These are phyloP conservation scores for Achaetomium macrosporum DNA, from an alignment of 2,329 filamentous ascomycete species.

Conservation along the genomic window DNA sequence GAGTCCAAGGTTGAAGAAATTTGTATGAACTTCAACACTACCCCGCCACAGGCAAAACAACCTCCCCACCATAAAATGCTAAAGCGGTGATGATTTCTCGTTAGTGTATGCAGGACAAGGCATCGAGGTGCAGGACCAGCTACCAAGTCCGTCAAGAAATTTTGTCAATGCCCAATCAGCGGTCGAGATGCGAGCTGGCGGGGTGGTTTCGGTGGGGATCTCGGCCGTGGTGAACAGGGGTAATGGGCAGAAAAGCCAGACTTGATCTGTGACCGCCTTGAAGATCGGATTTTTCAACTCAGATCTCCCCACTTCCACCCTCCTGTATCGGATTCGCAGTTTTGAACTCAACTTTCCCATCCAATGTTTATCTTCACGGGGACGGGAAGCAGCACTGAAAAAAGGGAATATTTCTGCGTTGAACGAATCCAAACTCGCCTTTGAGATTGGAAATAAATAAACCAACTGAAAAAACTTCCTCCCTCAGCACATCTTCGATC, in stretches of 20 bases:
- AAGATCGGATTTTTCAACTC: constrained; percentile 15
- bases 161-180: constrained; percentile 20
- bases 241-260: not conserved
- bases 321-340: not conserved
- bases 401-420: constrained; percentile 4
- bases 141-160: constrained; percentile 15
- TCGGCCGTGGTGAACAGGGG: constrained; percentile 1
- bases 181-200: constrained; percentile 1
- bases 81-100: constrained; percentile 10
- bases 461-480: constrained; percentile 16
- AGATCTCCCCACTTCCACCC: constrained; percentile 3
- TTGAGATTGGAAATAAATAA: constrained; percentile 10
- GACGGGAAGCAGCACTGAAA: not conserved
- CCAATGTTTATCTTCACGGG: not conserved
- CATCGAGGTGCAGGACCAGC: not conserved
- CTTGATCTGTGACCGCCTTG: constrained; percentile 10
- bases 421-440: constrained; percentile 4
- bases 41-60: constrained; percentile 17
- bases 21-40: constrained; percentile 9
- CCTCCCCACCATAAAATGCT: constrained; percentile 11
- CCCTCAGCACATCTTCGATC: constrained; percentile 4
- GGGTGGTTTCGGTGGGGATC: constrained; percentile 10
- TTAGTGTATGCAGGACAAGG: constrained; percentile 8
- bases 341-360: not conserved
- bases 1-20: constrained; percentile 10